Evolutionary conservation across 176 grass and related monocot species (phyloP).

Genomic region (Oryza meridionalis): DNA sequence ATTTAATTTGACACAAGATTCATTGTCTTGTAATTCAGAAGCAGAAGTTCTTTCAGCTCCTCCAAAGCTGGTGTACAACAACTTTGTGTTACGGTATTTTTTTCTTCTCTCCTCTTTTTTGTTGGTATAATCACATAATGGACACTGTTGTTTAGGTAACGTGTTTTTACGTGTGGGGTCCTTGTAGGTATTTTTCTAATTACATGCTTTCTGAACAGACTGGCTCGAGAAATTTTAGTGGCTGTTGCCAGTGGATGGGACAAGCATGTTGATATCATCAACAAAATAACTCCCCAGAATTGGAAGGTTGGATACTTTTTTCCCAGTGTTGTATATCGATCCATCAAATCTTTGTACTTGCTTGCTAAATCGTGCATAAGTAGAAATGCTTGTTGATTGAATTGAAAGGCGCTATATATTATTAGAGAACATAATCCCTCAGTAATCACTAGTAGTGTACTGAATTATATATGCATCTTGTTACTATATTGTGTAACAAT

Average conservation of each 20-base stretch:
- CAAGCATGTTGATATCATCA: slow-evolving; percentile 73
- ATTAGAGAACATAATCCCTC: neutral
- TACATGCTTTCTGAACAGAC: slow-evolving; percentile 47
- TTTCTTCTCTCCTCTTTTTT: slow-evolving; percentile 21
- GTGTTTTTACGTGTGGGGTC: slow-evolving; percentile 7
- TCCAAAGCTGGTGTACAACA: slow-evolving; percentile 93
- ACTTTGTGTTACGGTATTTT: slow-evolving; percentile 79
- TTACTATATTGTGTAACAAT: neutral
- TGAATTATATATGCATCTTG: neutral
- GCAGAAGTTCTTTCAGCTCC: slow-evolving; percentile 93
- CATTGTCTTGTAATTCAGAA: slow-evolving; percentile 56
- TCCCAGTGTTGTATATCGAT: neutral
- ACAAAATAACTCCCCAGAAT: slow-evolving; percentile 88
- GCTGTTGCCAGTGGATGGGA: slow-evolving; percentile 82
- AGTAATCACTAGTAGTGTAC: neutral
- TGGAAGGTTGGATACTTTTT: slow-evolving; percentile 76
- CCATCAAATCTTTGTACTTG: neutral
- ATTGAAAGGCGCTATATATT: neutral
- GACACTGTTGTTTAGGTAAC: slow-evolving; percentile 13
- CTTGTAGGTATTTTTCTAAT: slow-evolving; percentile 39
- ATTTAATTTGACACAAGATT: slow-evolving; percentile 13
- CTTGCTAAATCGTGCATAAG: slow-evolving; percentile 10
- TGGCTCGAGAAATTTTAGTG: slow-evolving; percentile 75
- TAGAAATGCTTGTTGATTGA: slow-evolving; percentile 13
- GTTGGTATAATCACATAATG: neutral